These are phyloP conservation scores for Halophytophthora polymorphica DNA, from an alignment of 352 stramenopile species.

Conservation along the genomic window DNA sequence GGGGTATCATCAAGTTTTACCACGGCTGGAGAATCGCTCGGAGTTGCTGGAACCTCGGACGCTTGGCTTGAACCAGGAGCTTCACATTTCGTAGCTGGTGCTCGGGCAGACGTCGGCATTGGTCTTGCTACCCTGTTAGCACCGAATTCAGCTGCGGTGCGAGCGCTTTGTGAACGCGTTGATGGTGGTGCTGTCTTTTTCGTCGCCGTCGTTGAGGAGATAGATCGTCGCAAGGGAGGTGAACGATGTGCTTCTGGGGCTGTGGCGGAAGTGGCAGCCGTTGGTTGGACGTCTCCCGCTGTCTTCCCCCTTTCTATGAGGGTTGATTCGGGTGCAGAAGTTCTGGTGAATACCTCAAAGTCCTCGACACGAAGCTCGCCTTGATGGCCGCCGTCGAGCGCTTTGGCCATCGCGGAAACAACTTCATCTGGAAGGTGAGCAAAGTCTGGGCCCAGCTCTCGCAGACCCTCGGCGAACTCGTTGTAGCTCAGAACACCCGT, in stretches of 20 bases:
- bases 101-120: neutral
- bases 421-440: slow-evolving; percentile 26
- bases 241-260: slow-evolving; percentile 6
- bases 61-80: no score
- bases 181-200: slow-evolving; percentile 12
- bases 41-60: no score
- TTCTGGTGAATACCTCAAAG: slow-evolving; percentile 30
- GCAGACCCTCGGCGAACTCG: slow-evolving; percentile 48
- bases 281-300: neutral
- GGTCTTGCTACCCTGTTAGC: no score
- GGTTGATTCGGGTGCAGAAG: neutral
- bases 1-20: no score
- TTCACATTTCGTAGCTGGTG: no score
- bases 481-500: slow-evolving; percentile 51
- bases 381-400: slow-evolving; percentile 29
- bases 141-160: slow-evolving; percentile 2
- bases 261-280: neutral
- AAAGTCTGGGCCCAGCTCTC: slow-evolving; percentile 41
- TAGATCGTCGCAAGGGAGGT: slow-evolving; percentile 13
- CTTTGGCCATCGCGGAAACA: slow-evolving; percentile 30
- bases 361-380: slow-evolving; percentile 38
- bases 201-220: slow-evolving; percentile 2
- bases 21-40: no score
- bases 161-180: slow-evolving; percentile 16
- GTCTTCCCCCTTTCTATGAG: neutral